Evolutionary conservation across 257 asterid genomes (phyloP), one percentile per base, ranked within the genome.

Genomic region (Solanum megistacrolobum): DNA sequence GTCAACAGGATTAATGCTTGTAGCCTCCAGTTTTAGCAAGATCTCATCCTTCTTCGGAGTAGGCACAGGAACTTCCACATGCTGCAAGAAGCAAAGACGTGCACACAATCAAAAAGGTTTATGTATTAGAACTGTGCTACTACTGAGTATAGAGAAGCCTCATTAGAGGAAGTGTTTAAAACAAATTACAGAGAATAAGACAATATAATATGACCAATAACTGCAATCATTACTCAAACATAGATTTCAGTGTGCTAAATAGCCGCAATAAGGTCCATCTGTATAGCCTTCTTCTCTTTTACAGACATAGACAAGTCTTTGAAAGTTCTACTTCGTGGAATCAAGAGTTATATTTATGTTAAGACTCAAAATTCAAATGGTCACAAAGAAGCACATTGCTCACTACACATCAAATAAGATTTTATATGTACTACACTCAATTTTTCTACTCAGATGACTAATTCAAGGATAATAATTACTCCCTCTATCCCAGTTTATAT

Each of bases 1-100:
- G 82, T 96, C 98, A 81, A 93, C 83, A 3, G 96, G 96, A 88
- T 96, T 96, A 52, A 96, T 66, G 90, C 96, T 93, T 36, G 90
- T 85, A 5, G 98, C 98, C 87, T 95, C 97, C 91, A 96, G 62
- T 87, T 92, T 96, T 43, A 96, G 89, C 91, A 96, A 83, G 38
- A 95, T 87, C 91, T 96, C 98, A 46, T 91, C 96, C 52, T 93
- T 94, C 29, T 81, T 83, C 3, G 94, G 93, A 48, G 87, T 87
- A 32, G 98, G 98, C 66, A 94, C 85, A 36, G 96, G 93, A 88
- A 92, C 91, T 89, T 94, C 92, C 34, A 91, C 96, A 84, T 94
- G 97, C 99, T 96, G 92, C 89, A 90, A 87, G 25, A 87, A 81
- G 83, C 66, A 85, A 85, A 9, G 36, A 48, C 18, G 41, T 13